Evolutionary conservation across 768 basidiomycete species (phyloP).

Genomic region (Lactarius psammicola): DNA sequence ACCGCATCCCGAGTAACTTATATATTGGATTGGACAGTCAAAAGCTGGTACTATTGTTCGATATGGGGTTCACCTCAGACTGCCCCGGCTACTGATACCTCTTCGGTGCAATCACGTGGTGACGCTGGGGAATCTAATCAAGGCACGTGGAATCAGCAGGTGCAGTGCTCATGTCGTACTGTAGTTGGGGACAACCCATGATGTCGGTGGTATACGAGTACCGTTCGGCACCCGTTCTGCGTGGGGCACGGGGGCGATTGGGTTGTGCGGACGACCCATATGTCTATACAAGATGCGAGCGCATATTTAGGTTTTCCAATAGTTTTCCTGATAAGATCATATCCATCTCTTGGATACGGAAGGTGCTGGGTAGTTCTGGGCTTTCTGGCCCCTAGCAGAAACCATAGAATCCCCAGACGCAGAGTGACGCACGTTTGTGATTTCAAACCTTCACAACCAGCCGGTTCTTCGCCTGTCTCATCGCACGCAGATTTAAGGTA

Average conservation of each 20-base stretch:
- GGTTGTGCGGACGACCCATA: neutral
- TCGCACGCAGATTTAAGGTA: neutral
- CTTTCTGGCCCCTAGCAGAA: too few relatives aligned
- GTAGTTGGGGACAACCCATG: too few relatives aligned
- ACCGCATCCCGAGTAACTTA: too few relatives aligned
- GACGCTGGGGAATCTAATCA: neutral
- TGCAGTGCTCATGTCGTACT: neutral
- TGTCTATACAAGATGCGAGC: neutral
- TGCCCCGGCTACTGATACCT: neutral
- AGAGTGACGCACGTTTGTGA: neutral
- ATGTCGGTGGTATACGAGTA: too few relatives aligned
- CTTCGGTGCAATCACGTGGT: neutral
- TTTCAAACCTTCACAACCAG: neutral
- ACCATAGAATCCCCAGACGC: too few relatives aligned
- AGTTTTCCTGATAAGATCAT: neutral
- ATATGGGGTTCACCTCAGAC: neutral
- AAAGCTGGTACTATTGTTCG: neutral
- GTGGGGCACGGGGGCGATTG: neutral
- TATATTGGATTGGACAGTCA: too few relatives aligned
- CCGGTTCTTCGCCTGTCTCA: neutral
- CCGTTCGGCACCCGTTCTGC: neutral
- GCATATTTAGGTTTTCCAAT: neutral
- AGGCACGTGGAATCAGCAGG: too few relatives aligned
- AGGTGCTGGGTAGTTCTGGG: neutral
- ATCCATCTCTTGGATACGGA: neutral